Evolutionary conservation across 2,329 filamentous ascomycete genomes (phyloP).

Genomic region (Penicillium rolfsii): DNA sequence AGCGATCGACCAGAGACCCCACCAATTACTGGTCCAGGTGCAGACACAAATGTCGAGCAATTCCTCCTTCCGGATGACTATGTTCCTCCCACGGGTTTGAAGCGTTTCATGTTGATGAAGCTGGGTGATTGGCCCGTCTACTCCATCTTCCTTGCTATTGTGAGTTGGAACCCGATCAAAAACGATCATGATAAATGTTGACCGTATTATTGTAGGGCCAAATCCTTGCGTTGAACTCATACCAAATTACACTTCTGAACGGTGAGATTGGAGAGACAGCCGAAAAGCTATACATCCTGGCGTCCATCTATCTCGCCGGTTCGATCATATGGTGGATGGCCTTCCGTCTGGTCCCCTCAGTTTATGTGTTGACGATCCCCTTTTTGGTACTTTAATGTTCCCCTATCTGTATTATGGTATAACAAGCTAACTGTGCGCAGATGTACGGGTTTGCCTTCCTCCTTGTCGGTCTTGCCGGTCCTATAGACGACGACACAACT

Average conservation of each 20-base stretch:
- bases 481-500: background rate
- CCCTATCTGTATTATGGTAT: background rate
- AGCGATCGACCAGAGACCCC: slow-evolving; percentile 37
- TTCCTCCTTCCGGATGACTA: slow-evolving; percentile 63
- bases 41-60: slow-evolving; percentile 40
- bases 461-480: slow-evolving; percentile 38
- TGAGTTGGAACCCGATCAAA: background rate
- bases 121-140: slow-evolving; percentile 67
- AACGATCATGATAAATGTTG: background rate
- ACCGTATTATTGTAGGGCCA: slow-evolving; percentile 45
- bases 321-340: slow-evolving; percentile 65
- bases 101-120: slow-evolving; percentile 58
- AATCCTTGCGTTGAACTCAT: slow-evolving; percentile 67
- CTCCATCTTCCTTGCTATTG: slow-evolving; percentile 62
- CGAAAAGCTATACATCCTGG: slow-evolving; percentile 62
- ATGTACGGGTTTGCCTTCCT: slow-evolving; percentile 67
- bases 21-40: background rate
- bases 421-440: background rate
- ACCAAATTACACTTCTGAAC: slow-evolving; percentile 69
- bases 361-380: slow-evolving; percentile 60
- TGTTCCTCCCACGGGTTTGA: slow-evolving; percentile 59
- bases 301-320: slow-evolving; percentile 60
- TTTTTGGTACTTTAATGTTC: slow-evolving; percentile 47
- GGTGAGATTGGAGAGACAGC: slow-evolving; percentile 64
- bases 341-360: slow-evolving; percentile 61